A percentile compares a stretch with the other conserved stretches of the same genome.
phyloP scores from a whole-genome alignment of 305 asterid genomes.

The Fraxinus ornus region DNA sequence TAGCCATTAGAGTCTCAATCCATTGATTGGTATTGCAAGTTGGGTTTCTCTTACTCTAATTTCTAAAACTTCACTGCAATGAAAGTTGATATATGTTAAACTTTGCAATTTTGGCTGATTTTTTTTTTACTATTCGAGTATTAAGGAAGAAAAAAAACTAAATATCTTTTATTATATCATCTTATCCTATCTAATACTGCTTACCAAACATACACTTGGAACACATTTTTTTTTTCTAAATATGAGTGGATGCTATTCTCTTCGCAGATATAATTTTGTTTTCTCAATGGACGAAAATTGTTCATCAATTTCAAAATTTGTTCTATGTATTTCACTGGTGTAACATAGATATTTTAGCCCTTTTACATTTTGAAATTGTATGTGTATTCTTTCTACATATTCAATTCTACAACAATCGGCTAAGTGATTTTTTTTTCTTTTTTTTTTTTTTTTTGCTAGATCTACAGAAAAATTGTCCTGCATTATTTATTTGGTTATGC shows the following conservation, averaged over 20 bases:
- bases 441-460: background rate
- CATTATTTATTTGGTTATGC: background rate
- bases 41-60: background rate
- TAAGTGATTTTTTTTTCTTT: background rate
- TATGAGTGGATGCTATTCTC: background rate
- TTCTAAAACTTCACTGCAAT: background rate
- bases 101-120: background rate
- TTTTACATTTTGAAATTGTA: background rate
- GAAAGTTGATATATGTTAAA: background rate
- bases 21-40: background rate
- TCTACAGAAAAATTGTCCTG: background rate
- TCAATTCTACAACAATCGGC: background rate
- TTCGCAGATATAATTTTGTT: background rate
- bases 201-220: background rate
- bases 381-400: background rate
- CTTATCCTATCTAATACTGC: background rate
- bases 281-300: background rate
- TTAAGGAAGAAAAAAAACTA: background rate
- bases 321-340: background rate
- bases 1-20: background rate
- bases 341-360: background rate
- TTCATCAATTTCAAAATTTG: background rate
- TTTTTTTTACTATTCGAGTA: background rate
- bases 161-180: no score
- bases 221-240: background rate